These are phyloP conservation scores for Aspergillus thermomutatus DNA, from an alignment of 2,329 filamentous ascomycete species.

Conservation along the genomic window DNA sequence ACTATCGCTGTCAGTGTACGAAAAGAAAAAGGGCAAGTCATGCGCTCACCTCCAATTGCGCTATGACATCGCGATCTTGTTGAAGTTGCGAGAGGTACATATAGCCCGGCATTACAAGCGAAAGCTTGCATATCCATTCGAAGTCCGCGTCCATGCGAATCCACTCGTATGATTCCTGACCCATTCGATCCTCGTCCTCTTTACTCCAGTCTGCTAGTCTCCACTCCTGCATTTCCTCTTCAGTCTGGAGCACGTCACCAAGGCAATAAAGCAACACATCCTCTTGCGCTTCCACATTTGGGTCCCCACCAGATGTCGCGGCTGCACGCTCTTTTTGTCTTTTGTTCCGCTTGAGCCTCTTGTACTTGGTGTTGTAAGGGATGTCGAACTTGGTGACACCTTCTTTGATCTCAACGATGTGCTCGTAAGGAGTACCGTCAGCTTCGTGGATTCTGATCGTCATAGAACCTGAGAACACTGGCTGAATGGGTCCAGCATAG, in stretches of 20 bases:
- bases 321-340: constrained; percentile 74
- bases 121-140: constrained; percentile 90
- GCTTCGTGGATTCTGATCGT: constrained; percentile 97
- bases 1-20: constrained; percentile 31
- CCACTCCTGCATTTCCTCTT: constrained; percentile 81
- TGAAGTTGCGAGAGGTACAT: constrained; percentile 98
- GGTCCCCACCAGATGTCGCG: constrained; percentile 61
- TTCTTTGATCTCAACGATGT: constrained; percentile 93
- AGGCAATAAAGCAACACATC: constrained; percentile 86
- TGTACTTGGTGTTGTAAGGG: constrained; percentile 98
- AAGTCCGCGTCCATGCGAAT: constrained; percentile 97
- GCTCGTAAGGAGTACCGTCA: constrained; percentile 95
- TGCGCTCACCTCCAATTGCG: constrained; percentile 59
- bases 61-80: constrained; percentile 93
- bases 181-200: constrained; percentile 87
- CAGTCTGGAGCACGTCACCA: constrained; percentile 81
- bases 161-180: constrained; percentile 96
- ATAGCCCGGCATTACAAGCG: constrained; percentile 80
- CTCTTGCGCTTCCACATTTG: constrained; percentile 64
- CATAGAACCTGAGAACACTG: constrained; percentile 93
- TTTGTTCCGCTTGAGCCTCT: constrained; percentile 85
- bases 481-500: constrained; percentile 65
- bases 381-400: constrained; percentile 84
- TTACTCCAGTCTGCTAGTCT: constrained; percentile 82
- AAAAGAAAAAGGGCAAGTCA: background rate